Percentiles rank a stretch among this genome's conserved stretches.
Evolutionary conservation across 2,329 filamentous ascomycete species (phyloP).

Genomic region (Dothistroma septosporum): DNA sequence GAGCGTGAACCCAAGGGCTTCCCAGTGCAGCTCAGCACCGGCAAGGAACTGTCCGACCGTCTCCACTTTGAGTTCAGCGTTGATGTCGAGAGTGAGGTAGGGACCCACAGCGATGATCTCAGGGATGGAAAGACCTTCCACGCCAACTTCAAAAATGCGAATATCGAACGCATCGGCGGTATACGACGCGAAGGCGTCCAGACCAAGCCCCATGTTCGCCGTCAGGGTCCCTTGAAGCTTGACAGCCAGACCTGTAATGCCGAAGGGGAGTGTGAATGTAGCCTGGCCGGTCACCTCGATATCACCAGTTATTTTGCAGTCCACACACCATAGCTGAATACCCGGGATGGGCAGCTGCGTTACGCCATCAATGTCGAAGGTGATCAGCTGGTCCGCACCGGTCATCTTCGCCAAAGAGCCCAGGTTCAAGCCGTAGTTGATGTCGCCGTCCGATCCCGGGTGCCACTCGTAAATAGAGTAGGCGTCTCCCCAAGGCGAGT

Average conservation of each 20-base stretch:
- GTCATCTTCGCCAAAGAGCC: too few relatives aligned
- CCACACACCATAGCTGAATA: not conserved
- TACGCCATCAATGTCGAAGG: too few relatives aligned
- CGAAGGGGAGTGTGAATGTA: not conserved
- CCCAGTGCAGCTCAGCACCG: not conserved
- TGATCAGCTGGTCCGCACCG: too few relatives aligned
- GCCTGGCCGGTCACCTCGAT: not conserved
- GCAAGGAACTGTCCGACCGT: slow-evolving; percentile 2
- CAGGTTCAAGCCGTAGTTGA: too few relatives aligned
- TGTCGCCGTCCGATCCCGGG: too few relatives aligned
- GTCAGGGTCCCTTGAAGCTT: not conserved
- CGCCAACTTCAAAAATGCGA: not conserved
- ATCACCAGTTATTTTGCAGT: slow-evolving; percentile 1
- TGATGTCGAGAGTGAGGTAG: slow-evolving; percentile 1
- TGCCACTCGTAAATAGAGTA: too few relatives aligned
- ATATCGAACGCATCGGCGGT: not conserved
- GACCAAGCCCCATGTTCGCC: not conserved
- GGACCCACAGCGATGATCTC: slow-evolving; percentile 1
- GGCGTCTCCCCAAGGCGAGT: too few relatives aligned
- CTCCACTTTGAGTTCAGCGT: not conserved
- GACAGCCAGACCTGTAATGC: not conserved
- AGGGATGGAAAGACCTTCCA: slow-evolving; percentile 3
- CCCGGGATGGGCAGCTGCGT: too few relatives aligned
- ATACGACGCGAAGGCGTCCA: slow-evolving; percentile 2
- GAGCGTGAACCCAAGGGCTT: not conserved